Percentiles rank a stretch among this genome's conserved stretches.
phyloP scores from a whole-genome alignment of 2,329 filamentous ascomycete genomes.

The Magnaporthiopsis poae region DNA sequence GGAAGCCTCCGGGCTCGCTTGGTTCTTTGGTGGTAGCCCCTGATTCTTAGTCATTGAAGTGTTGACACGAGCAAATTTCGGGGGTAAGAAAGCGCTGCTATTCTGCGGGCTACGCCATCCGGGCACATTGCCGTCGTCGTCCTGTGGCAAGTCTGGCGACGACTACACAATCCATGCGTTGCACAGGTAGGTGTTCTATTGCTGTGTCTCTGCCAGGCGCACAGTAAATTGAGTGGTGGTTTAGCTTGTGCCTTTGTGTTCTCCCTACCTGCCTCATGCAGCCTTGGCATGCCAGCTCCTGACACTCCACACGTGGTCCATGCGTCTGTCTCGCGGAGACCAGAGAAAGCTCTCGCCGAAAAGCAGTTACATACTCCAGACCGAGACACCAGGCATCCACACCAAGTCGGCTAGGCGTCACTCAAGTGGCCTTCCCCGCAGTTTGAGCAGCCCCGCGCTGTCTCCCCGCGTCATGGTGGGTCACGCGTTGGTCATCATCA shows the following conservation, averaged over 20 bases:
- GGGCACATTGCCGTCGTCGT: too few species aligned
- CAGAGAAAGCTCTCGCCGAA: not conserved
- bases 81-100: not conserved
- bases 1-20: not conserved
- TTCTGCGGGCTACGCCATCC: not conserved
- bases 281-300: not conserved
- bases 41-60: not conserved
- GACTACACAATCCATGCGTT: not conserved
- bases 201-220: too few species aligned
- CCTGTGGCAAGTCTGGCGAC: not conserved
- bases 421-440: not conserved
- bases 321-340: not conserved
- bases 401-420: too few species aligned
- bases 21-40: not conserved
- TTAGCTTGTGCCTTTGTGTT: not conserved
- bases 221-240: not conserved
- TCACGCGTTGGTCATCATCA: not conserved
- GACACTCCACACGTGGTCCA: not conserved
- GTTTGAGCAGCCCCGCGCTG: not conserved
- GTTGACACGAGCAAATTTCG: not conserved
- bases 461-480: not conserved
- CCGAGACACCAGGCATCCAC: too few species aligned
- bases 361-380: not conserved
- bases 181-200: too few species aligned
- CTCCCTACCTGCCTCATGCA: not conserved